A percentile compares a stretch with the other conserved stretches of the same genome.
Evolutionary conservation across 2,329 filamentous ascomycete species (phyloP).

Genomic region (Pseudodiploospora longispora): DNA sequence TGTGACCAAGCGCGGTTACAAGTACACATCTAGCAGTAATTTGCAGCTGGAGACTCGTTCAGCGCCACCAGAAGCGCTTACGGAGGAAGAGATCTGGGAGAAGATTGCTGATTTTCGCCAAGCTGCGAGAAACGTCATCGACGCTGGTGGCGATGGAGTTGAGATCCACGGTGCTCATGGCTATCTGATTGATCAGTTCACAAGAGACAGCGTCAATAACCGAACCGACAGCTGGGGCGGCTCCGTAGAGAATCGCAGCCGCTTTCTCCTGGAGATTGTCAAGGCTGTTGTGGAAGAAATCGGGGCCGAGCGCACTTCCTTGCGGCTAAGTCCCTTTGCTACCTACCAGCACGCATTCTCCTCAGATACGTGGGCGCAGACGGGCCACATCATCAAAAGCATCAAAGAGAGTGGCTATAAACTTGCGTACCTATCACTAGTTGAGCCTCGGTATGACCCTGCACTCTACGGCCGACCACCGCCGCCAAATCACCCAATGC

Average conservation of each 20-base stretch:
- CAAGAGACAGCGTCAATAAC: conserved; percentile 41
- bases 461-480: background rate
- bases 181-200: conserved; percentile 58
- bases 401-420: conserved; percentile 8
- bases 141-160: conserved; percentile 62
- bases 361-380: conserved; percentile 21
- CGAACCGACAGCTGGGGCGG: conserved; percentile 49
- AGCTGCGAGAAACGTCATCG: conserved; percentile 47
- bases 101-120: conserved; percentile 54
- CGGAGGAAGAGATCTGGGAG: conserved; percentile 54
- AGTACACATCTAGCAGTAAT: background rate
- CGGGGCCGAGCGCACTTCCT: conserved; percentile 42
- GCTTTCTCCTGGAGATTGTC: conserved; percentile 42
- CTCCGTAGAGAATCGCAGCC: conserved; percentile 42
- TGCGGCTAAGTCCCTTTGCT: conserved; percentile 48
- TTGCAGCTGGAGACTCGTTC: background rate
- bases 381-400: conserved; percentile 16
- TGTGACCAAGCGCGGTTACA: background rate
- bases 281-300: conserved; percentile 32
- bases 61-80: conserved; percentile 31
- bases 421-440: conserved; percentile 1
- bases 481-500: background rate
- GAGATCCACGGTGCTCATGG: conserved; percentile 52
- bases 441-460: background rate
- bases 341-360: conserved; percentile 20